A percentile compares a stretch with the other conserved stretches of the same genome.
Conservation (phyloP, 2,329 filamentous ascomycete genomes). For the Intubia oerlemansii region DNA sequence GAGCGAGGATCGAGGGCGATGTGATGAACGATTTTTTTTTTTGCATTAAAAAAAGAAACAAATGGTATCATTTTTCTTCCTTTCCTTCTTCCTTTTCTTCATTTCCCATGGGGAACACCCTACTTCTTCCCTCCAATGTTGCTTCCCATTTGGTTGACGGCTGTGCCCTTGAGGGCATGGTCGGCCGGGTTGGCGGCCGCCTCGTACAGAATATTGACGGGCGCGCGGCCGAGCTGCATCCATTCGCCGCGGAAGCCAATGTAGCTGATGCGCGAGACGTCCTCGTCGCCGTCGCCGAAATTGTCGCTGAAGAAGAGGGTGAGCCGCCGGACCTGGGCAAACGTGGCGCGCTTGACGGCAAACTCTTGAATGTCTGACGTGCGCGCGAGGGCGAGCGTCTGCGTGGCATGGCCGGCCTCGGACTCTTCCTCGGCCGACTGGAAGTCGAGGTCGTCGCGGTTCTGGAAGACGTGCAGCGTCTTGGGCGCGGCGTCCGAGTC, state of each 20-base stretch:
- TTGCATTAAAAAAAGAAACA: not conserved
- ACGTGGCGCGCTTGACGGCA: conserved; percentile 68
- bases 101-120: conserved; percentile 4
- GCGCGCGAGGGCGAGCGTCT: conserved; percentile 57
- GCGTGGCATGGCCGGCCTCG: conserved; percentile 25
- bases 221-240: conserved; percentile 67
- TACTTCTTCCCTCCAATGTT: conserved; percentile 25
- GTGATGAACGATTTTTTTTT: too few species aligned
- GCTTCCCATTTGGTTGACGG: conserved; percentile 31
- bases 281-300: conserved; percentile 60
- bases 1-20: too few species aligned
- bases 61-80: not conserved
- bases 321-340: conserved; percentile 66
- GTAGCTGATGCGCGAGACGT: conserved; percentile 61
- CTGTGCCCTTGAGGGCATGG: conserved; percentile 45
- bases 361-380: conserved; percentile 72
- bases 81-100: not conserved
- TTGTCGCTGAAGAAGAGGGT: conserved; percentile 86
- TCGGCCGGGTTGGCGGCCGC: conserved; percentile 80
- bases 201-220: conserved; percentile 78
- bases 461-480: conserved; percentile 73
- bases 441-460: conserved; percentile 78
- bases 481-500: conserved; percentile 48
- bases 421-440: conserved; percentile 43
- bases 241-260: conserved; percentile 89